A percentile compares a stretch with the other conserved stretches of the same genome.
These are phyloP conservation scores for Ormosia semicastrata DNA, from an alignment of 306 rosid genomes.

Conservation along the genomic window DNA sequence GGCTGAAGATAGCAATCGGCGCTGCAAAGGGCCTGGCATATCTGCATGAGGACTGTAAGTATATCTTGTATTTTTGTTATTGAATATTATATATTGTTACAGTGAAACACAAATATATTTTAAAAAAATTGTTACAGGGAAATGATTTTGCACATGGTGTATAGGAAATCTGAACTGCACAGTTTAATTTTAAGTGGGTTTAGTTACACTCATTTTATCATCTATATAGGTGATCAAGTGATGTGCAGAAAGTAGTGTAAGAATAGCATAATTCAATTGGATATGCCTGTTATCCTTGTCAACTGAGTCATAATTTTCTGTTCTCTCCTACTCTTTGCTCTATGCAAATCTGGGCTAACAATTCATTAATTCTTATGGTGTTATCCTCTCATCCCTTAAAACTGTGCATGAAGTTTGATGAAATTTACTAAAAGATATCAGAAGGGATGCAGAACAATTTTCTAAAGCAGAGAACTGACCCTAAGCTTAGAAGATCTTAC, in stretches of 20 bases:
- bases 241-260: background rate
- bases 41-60: conserved; percentile 94
- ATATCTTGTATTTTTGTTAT: conserved; percentile 5
- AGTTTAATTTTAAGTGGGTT: background rate
- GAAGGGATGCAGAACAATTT: background rate
- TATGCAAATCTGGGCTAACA: background rate
- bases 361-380: background rate
- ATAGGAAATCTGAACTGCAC: background rate
- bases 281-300: background rate
- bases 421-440: background rate
- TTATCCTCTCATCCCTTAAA: background rate
- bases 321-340: background rate
- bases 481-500: background rate
- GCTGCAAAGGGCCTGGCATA: conserved; percentile 93
- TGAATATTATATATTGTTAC: background rate
- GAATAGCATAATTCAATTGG: background rate
- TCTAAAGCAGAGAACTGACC: background rate
- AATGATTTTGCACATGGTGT: background rate
- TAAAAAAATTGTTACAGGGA: background rate
- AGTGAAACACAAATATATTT: background rate
- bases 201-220: background rate
- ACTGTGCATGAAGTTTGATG: background rate
- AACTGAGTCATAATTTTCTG: background rate
- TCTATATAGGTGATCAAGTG: background rate
- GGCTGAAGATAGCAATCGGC: conserved; percentile 84